These are phyloP conservation scores for Teunomyces barrocoloradensis DNA, from an alignment of 805 yeast genomes.

Conservation along the genomic window DNA sequence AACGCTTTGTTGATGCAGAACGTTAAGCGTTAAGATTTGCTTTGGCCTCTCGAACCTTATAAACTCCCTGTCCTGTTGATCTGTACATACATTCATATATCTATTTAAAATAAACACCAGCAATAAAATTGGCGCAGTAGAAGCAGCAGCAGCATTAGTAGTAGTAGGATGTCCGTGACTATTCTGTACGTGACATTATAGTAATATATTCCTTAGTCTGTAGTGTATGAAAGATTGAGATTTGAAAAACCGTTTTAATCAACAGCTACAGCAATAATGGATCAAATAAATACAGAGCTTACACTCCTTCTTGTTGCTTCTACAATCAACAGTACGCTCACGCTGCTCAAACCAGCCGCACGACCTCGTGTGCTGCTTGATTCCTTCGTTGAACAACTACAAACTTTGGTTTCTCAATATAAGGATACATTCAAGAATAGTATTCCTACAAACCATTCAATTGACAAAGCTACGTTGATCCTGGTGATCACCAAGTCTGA, in stretches of 20 bases:
- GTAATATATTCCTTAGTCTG: background rate
- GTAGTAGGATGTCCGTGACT: background rate
- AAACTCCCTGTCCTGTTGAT: background rate
- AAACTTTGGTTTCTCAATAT: conserved; percentile 5
- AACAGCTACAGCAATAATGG: background rate
- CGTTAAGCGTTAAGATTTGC: conserved; percentile 23
- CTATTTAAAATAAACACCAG: background rate
- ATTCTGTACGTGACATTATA: background rate
- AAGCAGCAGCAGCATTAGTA: too few species aligned
- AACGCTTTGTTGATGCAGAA: conserved; percentile 78
- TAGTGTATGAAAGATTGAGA: background rate
- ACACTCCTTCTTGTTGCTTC: conserved; percentile 11
- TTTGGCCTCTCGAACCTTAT: background rate
- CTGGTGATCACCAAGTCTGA: conserved; percentile 11
- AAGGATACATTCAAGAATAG: conserved; percentile 1
- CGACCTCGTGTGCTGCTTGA: conserved; percentile 5
- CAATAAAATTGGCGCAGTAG: background rate
- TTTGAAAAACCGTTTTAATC: background rate
- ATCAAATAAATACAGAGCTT: conserved; percentile 7
- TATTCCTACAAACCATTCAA: conserved; percentile 1
- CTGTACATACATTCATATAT: background rate
- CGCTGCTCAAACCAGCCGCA: conserved; percentile 1
- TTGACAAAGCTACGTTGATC: conserved; percentile 10
- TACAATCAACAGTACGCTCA: conserved; percentile 10
- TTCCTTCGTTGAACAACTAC: conserved; percentile 7